Evolutionary conservation across 805 yeast genomes (phyloP).

Genomic region (Metschnikowia lochheadii): DNA sequence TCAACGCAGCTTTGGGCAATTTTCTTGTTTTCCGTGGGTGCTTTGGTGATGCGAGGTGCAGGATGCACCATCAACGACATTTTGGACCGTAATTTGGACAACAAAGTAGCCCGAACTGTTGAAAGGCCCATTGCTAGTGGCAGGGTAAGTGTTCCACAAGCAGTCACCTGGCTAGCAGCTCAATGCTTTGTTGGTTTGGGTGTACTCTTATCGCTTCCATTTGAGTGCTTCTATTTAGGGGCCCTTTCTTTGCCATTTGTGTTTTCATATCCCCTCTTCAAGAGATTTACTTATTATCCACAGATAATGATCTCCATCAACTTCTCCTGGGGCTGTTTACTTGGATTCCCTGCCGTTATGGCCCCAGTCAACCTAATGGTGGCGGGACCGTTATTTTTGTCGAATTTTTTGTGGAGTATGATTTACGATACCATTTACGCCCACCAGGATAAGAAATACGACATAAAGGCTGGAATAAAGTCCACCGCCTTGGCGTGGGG

Average conservation of each 20-base stretch:
- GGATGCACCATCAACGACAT: conserved; percentile 96
- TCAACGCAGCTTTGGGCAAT: conserved; percentile 57
- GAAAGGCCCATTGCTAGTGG: conserved; percentile 94
- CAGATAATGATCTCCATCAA: conserved; percentile 77
- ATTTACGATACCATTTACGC: conserved; percentile 95
- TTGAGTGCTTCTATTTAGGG: conserved; percentile 78
- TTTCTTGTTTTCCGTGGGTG: conserved; percentile 74
- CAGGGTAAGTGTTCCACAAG: conserved; percentile 66
- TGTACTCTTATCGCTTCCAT: conserved; percentile 68
- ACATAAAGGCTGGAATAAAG: conserved; percentile 84
- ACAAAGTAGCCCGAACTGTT: conserved; percentile 80
- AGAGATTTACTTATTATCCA: conserved; percentile 93
- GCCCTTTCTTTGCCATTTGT: conserved; percentile 77
- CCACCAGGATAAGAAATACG: conserved; percentile 92
- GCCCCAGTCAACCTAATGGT: conserved; percentile 66
- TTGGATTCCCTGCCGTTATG: conserved; percentile 97
- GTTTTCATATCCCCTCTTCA: conserved; percentile 86
- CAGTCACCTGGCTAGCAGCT: conserved; percentile 62
- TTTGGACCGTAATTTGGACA: conserved; percentile 77
- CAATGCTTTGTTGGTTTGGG: conserved; percentile 74
- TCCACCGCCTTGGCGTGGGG: conserved; percentile 98
- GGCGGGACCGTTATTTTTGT: conserved; percentile 71
- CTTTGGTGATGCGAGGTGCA: conserved; percentile 92
- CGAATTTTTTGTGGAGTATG: conserved; percentile 90
- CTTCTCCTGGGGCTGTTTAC: conserved; percentile 89